Evolutionary conservation across 2,329 filamentous ascomycete species (phyloP), one percentile per base, ranked within the genome.

Genomic region (Paraphaeosphaeria minitans): DNA sequence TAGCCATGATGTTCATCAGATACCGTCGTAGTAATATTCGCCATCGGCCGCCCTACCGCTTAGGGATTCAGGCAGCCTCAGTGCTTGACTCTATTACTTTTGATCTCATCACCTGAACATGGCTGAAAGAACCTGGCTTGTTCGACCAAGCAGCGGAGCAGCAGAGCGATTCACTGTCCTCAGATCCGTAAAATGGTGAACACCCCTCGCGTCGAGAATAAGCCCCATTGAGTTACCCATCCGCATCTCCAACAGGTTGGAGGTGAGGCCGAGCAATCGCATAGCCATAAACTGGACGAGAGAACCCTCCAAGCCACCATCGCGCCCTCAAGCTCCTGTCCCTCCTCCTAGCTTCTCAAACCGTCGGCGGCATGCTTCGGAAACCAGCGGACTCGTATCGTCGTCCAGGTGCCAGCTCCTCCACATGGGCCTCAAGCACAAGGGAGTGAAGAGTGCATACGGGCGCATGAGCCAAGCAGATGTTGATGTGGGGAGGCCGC

Each of bases 191-290:
- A 58, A 69, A 58, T 73, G 41, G 57, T 74, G 67, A 78, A 82
- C 83, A 85, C 90, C 90, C 90, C 92, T 97, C 93, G 93, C 90
- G 86, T 93, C 94, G 90, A 97, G 92, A 97, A 97, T 98, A 93
- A 97, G 94, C 94, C 94, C 94, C 94, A 96, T 98, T 93, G 93
- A 97, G 94, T 98, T 96, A 97, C 91, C 84, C 80, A 78, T 75
- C 74, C 33, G 52, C 49, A 66, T 57, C 50, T 66, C 65, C 65
- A 70, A 73, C 68, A 70, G 63, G 66, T 69, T 76, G 81, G 75
- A 81, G 72, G 59, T 29, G 67, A 43, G 52, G 51, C 46, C 70
- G 66, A 69, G 91, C 92, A 97, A 97, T 97, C 94, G 93, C 94
- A 97, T 98, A 88, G 90, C 94, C 97, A 87, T 84, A 78, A 84